phyloP scores from a whole-genome alignment of 1,284 basidiomycete species.

The Pseudozyma hubeiensis region DNA sequence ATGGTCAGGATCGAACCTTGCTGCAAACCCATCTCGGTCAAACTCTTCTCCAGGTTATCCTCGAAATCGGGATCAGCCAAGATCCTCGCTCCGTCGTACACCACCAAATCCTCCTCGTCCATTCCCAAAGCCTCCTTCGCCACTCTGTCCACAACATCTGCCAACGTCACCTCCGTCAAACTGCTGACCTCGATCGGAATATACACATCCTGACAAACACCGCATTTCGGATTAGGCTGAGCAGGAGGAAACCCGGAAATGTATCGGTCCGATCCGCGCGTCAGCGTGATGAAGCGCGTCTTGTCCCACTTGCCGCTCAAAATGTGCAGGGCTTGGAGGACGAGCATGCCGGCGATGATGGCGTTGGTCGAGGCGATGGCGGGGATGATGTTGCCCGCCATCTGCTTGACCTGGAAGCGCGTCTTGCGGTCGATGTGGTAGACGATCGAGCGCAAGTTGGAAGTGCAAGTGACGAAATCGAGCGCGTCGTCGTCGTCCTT shows the following conservation, averaged over 20 bases:
- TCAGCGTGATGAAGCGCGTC: constrained; percentile 49
- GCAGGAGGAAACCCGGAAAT: constrained; percentile 33
- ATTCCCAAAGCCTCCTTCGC: constrained; percentile 72
- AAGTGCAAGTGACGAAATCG: constrained; percentile 93
- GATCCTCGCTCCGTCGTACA: constrained; percentile 83
- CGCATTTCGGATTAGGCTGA: constrained; percentile 72
- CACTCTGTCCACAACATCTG: constrained; percentile 76
- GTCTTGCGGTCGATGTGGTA: constrained; percentile 90
- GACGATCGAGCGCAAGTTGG: constrained; percentile 89
- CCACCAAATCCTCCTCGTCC: constrained; percentile 65
- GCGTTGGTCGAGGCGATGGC: constrained; percentile 99
- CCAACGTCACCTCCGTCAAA: constrained; percentile 79
- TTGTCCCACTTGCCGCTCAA: constrained; percentile 69
- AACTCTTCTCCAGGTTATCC: constrained; percentile 80
- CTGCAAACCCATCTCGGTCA: constrained; percentile 77
- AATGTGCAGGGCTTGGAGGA: constrained; percentile 88
- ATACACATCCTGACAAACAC: constrained; percentile 88
- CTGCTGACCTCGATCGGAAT: constrained; percentile 73
- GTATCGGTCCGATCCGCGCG: constrained; percentile 34
- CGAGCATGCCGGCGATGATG: constrained; percentile 91
- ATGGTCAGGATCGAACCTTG: constrained; percentile 85
- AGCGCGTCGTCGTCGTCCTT: constrained; percentile 98
- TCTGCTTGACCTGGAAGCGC: constrained; percentile 98
- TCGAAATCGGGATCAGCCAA: constrained; percentile 89
- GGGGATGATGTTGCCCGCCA: constrained; percentile 96